Evolutionary conservation across 768 basidiomycete genomes (phyloP), one percentile per base, ranked within the genome.

Genomic region (Calvatia gigantea): DNA sequence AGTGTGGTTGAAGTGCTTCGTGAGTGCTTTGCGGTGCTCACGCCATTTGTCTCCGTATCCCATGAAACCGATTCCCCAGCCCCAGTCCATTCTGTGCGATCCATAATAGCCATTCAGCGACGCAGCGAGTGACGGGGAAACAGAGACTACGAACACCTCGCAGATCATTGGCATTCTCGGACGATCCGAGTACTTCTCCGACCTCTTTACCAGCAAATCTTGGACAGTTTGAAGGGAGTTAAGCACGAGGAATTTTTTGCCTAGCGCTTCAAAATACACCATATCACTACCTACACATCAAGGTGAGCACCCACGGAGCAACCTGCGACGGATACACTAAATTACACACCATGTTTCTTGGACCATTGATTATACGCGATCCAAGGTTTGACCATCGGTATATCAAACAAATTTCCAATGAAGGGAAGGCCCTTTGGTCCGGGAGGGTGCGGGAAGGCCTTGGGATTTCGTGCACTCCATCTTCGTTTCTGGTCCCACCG

Each of bases 1-100:
- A 15, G 62, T 61, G 14, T 48, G 54, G 33, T 62, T 67, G n/a
- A 72, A 60, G 53, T 64, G 54, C 11, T 67, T 54, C 8, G 67
- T 64, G 23, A 67, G 56, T 49, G 65, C 58, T 37, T 59, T 60
- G 1, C 70, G 63, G 39, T 67, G 64, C 37, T 54, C 55, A 5
- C 57, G 61, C 39, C 65, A 69, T 19, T 39, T 11, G 21, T 61
- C 55, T 1, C 68, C 68, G 41, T 71, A 72, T 2, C 35, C 44
- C 5, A 64, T 58, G 42, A 62, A 55, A 1, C 61, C 45, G 15
- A 61, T 17, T 11, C 56, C 39, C 6, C 51, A 60, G 11, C 19
- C 47, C 55, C 56, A 64, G 1, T 60, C 60, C 47, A 63, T 55
- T 23, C 63, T 67, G 29, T 2, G 25, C 38, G n/a, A n/a, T n/a